Evolutionary conservation across 768 basidiomycete species (phyloP), one percentile per base, ranked within the genome.

Genomic region (Macrolepiota albuminosa): DNA sequence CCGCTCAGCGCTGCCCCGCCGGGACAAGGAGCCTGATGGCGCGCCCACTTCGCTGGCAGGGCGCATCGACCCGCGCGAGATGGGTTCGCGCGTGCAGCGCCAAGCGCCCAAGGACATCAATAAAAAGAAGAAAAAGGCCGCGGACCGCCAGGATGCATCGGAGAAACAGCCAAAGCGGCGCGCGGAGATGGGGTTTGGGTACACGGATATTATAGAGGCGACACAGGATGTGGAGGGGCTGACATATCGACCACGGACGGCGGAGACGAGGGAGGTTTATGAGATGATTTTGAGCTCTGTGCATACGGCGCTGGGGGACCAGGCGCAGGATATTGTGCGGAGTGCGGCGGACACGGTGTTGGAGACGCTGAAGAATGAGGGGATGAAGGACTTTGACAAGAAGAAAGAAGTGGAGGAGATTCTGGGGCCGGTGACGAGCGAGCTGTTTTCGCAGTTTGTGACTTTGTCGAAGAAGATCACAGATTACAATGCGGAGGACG

Each of bases 1-100:
- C 76, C 80, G 87, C 56, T 89, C 90, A 54, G 83, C 81, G 2
- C 76, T 93, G 54, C 91, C 91, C 21, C 83, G 93, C 50, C 82
- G 95, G 63, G 93, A 95, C 81, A 91, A 91, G 76, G 96, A 99
- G 72, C 95, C 95, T 7, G 95, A 97, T 78, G 96, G 97, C 63
- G 93, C 94, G 8, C 92, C 95, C 10, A 95, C 95, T 16, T 88
- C 95, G 2, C 86, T 98, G 37, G 89, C 86, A 48, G 97, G 97
- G 16, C 84, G 89, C 31, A 98, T 99, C 59, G 87, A 93, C 78
- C 81, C 86, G 9, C 84, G 81, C 62, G 88, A 95, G 63, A 99
- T 98, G 96, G 96, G 96, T 29, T 93, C 94, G 21, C 86, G 94
- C 24, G 93, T 91, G 36, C 75, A 86, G 60, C 83, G 93, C 18